Evolutionary conservation across 1,139 yeast genomes (phyloP).

Genomic region (Casaregolazyma suthepensis): DNA sequence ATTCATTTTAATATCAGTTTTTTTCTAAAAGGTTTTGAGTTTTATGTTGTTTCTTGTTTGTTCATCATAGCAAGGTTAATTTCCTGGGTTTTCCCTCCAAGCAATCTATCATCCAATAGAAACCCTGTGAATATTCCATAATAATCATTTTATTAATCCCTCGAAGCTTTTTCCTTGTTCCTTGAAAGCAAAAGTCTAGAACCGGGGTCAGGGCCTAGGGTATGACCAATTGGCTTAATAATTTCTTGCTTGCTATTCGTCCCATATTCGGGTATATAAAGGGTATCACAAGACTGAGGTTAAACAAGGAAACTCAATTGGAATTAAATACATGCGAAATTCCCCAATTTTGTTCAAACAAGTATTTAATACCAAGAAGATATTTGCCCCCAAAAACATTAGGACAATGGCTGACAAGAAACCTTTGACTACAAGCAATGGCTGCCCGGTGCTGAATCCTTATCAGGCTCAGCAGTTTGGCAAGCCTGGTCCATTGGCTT

Average conservation of each 20-base stretch:
- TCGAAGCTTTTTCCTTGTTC: background rate
- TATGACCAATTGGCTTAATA: background rate
- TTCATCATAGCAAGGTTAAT: background rate
- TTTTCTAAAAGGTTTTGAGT: background rate
- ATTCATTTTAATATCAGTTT: background rate
- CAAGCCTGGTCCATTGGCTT: constrained; percentile 64
- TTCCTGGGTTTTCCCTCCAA: no score
- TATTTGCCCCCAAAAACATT: background rate
- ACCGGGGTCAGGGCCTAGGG: background rate
- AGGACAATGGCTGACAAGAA: constrained; percentile 18
- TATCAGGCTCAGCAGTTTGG: constrained; percentile 73
- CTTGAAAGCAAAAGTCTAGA: background rate
- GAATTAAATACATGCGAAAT: background rate
- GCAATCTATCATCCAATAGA: background rate
- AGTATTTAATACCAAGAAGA: background rate
- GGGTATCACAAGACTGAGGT: background rate
- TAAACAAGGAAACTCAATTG: background rate
- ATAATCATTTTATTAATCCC: no score
- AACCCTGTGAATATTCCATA: background rate
- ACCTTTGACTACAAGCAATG: constrained; percentile 62
- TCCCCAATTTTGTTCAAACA: background rate
- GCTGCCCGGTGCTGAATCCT: constrained; percentile 60
- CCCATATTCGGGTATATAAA: background rate
- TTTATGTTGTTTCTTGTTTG: background rate
- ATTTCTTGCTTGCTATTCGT: background rate